Conservation (phyloP, 2,329 filamentous ascomycete species). For the Beauveria medogensis region DNA sequence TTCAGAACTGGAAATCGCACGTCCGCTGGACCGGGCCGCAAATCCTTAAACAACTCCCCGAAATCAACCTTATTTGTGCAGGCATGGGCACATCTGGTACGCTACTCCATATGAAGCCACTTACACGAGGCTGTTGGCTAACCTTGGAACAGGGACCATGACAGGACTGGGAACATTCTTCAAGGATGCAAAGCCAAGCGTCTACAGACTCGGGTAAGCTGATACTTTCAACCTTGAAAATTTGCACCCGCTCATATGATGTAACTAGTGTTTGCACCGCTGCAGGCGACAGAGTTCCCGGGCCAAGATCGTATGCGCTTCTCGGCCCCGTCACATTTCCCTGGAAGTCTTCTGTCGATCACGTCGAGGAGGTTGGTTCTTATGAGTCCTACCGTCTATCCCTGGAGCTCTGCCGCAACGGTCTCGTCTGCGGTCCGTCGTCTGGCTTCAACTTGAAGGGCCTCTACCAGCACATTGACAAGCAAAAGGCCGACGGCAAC, state of each 20-base stretch:
- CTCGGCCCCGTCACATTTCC: conserved; percentile 46
- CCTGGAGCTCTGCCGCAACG: conserved; percentile 45
- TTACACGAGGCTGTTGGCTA: not conserved
- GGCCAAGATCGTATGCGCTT: conserved; percentile 45
- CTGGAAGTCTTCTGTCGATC: conserved; percentile 47
- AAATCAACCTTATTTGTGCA: conserved; percentile 47
- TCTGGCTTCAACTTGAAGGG: conserved; percentile 52
- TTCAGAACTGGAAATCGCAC: conserved; percentile 46
- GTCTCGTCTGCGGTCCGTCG: conserved; percentile 52
- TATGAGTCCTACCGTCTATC: conserved; percentile 45
- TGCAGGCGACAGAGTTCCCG: conserved; percentile 48
- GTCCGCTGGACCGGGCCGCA: conserved; percentile 52
- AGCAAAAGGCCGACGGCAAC: conserved; percentile 35
- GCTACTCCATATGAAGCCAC: conserved; percentile 1
- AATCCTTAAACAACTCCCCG: conserved; percentile 46
- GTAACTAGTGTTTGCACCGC: conserved; percentile 49
- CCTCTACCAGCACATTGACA: conserved; percentile 40
- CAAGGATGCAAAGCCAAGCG: conserved; percentile 39
- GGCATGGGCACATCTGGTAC: conserved; percentile 49
- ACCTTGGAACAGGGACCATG: conserved; percentile 29
- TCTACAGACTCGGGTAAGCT: conserved; percentile 27
- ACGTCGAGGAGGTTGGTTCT: conserved; percentile 48
- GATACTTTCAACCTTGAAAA: fast-evolving
- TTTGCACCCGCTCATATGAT: not conserved
- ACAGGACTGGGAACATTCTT: conserved; percentile 43